A percentile compares a stretch with the other conserved stretches of the same genome.
These are phyloP conservation scores for Pseudozyma pruni DNA, from an alignment of 1,284 basidiomycete genomes.

Conservation along the genomic window DNA sequence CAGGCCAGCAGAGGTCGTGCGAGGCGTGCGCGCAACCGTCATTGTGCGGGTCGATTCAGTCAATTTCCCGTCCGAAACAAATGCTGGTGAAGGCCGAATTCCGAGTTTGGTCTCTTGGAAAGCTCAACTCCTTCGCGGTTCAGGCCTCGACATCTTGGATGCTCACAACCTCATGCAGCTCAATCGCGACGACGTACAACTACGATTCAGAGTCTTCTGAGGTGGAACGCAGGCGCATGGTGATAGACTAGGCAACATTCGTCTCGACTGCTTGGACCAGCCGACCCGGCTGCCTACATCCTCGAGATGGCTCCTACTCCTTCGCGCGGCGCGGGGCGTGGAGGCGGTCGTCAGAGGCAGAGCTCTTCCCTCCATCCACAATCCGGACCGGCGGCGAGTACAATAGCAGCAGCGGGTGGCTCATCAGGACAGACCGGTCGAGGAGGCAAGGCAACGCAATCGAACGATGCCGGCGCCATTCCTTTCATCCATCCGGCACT, in stretches of 20 bases:
- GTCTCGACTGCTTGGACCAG: background rate
- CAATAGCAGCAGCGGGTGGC: conserved; percentile 4
- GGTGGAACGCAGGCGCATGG: background rate
- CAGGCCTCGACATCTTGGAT: conserved; percentile 1
- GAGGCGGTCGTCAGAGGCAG: conserved; percentile 35
- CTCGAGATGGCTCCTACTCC: conserved; percentile 34
- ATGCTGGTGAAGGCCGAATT: conserved; percentile 12
- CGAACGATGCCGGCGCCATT: conserved; percentile 15
- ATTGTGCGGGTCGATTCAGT: conserved; percentile 3
- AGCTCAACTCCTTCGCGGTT: conserved; percentile 6
- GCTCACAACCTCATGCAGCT: background rate
- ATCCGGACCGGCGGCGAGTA: conserved; percentile 3
- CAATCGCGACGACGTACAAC: background rate
- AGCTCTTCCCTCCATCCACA: conserved; percentile 39
- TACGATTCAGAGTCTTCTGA: too few relatives aligned
- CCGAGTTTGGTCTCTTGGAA: conserved; percentile 5
- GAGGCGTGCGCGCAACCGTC: conserved; percentile 18
- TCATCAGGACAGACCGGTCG: conserved; percentile 12
- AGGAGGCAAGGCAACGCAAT: conserved; percentile 18
- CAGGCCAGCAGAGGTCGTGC: conserved; percentile 16
- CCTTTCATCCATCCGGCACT: conserved; percentile 50
- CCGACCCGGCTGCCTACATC: conserved; percentile 3
- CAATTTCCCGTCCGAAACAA: conserved; percentile 22
- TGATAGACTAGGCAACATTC: background rate
- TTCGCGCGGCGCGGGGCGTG: conserved; percentile 27